A percentile compares a stretch with the other conserved stretches of the same genome.
Conservation (phyloP, 495 filamentous ascomycete genomes). For the Penicillium angulare region DNA sequence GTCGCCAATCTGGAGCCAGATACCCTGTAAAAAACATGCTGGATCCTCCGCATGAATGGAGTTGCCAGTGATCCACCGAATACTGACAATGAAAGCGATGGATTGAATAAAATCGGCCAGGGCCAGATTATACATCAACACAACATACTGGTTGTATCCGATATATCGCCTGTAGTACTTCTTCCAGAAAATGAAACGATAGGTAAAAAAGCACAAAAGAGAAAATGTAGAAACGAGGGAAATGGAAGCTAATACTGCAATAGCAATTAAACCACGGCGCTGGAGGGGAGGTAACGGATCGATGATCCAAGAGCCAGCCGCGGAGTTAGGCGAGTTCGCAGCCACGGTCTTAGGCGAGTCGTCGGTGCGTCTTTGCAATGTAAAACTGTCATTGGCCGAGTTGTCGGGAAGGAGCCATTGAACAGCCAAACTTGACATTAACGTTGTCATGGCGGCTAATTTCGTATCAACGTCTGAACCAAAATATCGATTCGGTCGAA, state of each 20-base stretch:
- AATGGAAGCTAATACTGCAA: conserved; percentile 49
- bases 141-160: conserved; percentile 62
- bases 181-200: conserved; percentile 51
- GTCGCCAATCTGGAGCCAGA: conserved; percentile 64
- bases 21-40: conserved; percentile 63
- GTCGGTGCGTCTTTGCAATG: conserved; percentile 3
- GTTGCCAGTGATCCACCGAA: conserved; percentile 51
- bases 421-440: conserved; percentile 12
- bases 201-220: conserved; percentile 49
- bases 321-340: conserved; percentile 14
- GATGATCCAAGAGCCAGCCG: conserved; percentile 20
- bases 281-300: conserved; percentile 45
- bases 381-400: not conserved
- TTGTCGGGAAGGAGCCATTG: conserved; percentile 6
- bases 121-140: conserved; percentile 70
- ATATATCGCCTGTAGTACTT: conserved; percentile 32
- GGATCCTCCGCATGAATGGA: conserved; percentile 48
- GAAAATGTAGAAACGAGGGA: conserved; percentile 52
- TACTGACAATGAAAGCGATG: conserved; percentile 59
- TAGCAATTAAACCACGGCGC: conserved; percentile 44
- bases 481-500: no score
- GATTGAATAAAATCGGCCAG: conserved; percentile 66
- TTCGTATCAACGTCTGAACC: no score
- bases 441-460: not conserved
- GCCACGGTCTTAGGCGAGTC: conserved; percentile 7